Evolutionary conservation across 805 yeast genomes (phyloP).

Genomic region (Hanseniaspora mollemarum): DNA sequence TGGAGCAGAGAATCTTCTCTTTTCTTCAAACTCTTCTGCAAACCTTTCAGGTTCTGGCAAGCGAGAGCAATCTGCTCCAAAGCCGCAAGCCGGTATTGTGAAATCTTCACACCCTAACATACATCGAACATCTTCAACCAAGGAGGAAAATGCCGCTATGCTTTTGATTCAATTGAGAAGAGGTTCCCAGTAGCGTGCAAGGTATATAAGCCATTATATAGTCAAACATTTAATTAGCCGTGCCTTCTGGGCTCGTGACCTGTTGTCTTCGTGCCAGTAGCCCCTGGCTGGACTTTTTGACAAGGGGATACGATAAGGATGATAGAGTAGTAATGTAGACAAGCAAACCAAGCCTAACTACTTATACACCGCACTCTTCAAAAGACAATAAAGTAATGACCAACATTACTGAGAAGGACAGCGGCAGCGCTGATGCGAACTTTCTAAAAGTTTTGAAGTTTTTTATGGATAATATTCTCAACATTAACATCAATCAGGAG

Average conservation of each 20-base stretch:
- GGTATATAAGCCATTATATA: too few species aligned
- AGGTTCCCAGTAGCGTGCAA: constrained; percentile 20
- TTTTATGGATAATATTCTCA: not conserved
- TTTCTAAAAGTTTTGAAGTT: not conserved
- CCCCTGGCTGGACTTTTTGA: too few species aligned
- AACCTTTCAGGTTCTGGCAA: not conserved
- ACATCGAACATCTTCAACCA: not conserved
- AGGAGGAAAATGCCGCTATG: constrained; percentile 26
- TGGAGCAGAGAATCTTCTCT: constrained; percentile 55
- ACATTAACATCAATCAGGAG: not conserved
- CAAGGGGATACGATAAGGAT: too few species aligned
- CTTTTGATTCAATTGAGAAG: constrained; percentile 27
- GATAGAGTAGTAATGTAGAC: too few species aligned
- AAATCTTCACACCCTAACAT: not conserved
- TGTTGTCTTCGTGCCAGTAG: too few species aligned
- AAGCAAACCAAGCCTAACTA: not conserved
- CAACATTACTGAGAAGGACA: not conserved
- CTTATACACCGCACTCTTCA: too few species aligned
- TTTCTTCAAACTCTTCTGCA: constrained; percentile 16
- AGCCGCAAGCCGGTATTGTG: constrained; percentile 17
- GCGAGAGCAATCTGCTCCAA: not conserved
- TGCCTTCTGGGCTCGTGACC: too few species aligned
- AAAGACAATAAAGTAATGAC: not conserved
- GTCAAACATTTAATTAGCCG: too few species aligned
- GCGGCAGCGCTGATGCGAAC: not conserved